A percentile compares a stretch with the other conserved stretches of the same genome.
These are phyloP conservation scores for Boletus sp. DNA, from an alignment of 1,284 basidiomycete species.

Conservation along the genomic window DNA sequence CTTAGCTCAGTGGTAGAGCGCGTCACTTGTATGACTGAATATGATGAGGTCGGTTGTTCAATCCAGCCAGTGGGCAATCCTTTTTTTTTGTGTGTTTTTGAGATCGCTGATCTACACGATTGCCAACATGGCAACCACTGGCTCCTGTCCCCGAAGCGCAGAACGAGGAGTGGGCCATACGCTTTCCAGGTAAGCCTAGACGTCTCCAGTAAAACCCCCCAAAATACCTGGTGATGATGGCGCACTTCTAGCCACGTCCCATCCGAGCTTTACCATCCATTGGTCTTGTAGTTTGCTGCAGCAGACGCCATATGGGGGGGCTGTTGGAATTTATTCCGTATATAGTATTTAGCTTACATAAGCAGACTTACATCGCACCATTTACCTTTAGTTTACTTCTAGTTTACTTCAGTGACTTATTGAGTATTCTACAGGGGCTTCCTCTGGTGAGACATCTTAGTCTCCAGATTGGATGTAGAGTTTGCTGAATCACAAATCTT, in stretches of 20 bases:
- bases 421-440: neutral
- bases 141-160: too few species aligned
- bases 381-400: too few species aligned
- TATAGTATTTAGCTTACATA: too few species aligned
- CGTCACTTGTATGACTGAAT: conserved; percentile 36
- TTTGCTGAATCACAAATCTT: neutral
- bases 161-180: neutral
- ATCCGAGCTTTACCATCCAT: neutral
- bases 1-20: conserved; percentile 60
- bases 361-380: too few species aligned
- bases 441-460: neutral
- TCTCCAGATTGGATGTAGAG: neutral
- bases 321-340: too few species aligned
- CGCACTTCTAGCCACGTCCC: neutral
- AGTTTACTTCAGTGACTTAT: too few species aligned
- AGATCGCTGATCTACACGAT: too few species aligned
- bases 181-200: too few species aligned
- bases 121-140: too few species aligned
- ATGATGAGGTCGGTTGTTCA: conserved; percentile 57
- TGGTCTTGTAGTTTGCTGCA: neutral
- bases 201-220: too few species aligned
- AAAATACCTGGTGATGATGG: neutral
- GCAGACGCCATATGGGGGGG: neutral
- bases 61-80: conserved; percentile 45
- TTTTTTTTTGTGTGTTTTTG: neutral